phyloP scores from a whole-genome alignment of 2,329 filamentous ascomycete species.

The Fusarium luffae region DNA sequence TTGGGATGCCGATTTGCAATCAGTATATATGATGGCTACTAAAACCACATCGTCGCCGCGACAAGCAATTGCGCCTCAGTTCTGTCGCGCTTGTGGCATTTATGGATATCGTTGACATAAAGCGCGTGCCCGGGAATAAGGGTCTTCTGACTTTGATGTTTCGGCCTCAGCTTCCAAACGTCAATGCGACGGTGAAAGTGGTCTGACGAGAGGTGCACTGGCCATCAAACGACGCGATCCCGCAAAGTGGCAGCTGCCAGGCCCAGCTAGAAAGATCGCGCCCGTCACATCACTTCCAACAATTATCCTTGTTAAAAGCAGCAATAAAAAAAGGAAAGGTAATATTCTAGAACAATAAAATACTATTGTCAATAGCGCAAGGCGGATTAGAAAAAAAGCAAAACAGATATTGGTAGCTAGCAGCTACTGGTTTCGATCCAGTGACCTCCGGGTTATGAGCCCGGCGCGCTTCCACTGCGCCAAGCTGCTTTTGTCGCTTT shows the following conservation, averaged over 20 bases:
- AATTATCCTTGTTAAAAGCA: no score
- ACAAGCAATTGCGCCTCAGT: not conserved
- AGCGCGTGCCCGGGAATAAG: not conserved
- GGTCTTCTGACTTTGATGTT: not conserved
- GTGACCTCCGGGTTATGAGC: slow-evolving; percentile 35
- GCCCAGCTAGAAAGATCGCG: not conserved
- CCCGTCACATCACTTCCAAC: no score
- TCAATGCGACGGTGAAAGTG: not conserved
- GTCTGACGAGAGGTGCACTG: not conserved
- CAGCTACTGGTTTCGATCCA: slow-evolving; percentile 32
- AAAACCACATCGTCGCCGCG: rapidly evolving
- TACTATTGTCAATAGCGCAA: not conserved
- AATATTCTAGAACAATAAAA: no score
- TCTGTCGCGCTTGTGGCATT: not conserved
- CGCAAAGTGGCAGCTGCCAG: not conserved
- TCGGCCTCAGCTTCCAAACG: not conserved
- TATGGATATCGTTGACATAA: not conserved
- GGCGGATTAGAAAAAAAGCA: rapidly evolving
- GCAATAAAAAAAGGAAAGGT: no score
- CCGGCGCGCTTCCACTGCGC: slow-evolving; percentile 37
- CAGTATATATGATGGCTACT: rapidly evolving
- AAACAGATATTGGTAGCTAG: slow-evolving; percentile 2
- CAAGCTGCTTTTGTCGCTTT: slow-evolving; percentile 28
- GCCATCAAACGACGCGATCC: not conserved
- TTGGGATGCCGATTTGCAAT: rapidly evolving